Evolutionary conservation across 116 monocot species (phyloP).

Genomic region (Dioscorea cayenensis): DNA sequence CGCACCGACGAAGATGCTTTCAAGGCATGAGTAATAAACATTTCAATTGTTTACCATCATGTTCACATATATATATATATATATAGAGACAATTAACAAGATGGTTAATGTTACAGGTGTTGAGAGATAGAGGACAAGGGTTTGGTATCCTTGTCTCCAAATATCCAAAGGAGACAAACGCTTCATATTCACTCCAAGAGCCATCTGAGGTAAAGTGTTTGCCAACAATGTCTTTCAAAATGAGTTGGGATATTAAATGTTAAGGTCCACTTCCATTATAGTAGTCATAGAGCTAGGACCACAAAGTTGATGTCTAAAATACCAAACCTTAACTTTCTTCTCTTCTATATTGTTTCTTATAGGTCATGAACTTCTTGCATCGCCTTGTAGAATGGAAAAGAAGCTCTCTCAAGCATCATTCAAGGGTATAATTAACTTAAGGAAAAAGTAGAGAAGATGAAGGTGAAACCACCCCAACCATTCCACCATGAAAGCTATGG

Average conservation of each 20-base stretch:
- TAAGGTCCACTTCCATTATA: neutral
- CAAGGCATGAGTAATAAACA: slow-evolving; percentile 22
- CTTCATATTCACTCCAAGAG: slow-evolving; percentile 56
- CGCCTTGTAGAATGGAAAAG: slow-evolving; percentile 66
- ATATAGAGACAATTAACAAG: no score
- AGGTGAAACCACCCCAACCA: neutral
- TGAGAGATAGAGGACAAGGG: slow-evolving; percentile 51
- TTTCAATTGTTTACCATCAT: no score
- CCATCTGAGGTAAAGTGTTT: slow-evolving; percentile 52
- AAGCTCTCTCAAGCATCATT: slow-evolving; percentile 1
- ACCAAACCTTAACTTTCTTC: neutral
- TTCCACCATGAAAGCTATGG: neutral
- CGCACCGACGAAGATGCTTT: slow-evolving; percentile 75
- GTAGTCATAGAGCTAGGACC: neutral
- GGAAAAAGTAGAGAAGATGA: neutral
- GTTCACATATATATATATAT: no score
- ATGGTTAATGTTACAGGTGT: slow-evolving; percentile 15
- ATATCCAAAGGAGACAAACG: slow-evolving; percentile 57
- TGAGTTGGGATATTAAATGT: neutral
- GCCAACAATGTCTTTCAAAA: slow-evolving; percentile 2
- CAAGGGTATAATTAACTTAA: slow-evolving; percentile 1
- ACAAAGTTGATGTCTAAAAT: neutral
- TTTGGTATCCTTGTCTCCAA: slow-evolving; percentile 67
- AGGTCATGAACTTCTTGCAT: slow-evolving; percentile 69
- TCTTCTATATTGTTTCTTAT: neutral